Evolutionary conservation across 352 stramenopile genomes (phyloP).

Genomic region (Phytophthora parvispora): DNA sequence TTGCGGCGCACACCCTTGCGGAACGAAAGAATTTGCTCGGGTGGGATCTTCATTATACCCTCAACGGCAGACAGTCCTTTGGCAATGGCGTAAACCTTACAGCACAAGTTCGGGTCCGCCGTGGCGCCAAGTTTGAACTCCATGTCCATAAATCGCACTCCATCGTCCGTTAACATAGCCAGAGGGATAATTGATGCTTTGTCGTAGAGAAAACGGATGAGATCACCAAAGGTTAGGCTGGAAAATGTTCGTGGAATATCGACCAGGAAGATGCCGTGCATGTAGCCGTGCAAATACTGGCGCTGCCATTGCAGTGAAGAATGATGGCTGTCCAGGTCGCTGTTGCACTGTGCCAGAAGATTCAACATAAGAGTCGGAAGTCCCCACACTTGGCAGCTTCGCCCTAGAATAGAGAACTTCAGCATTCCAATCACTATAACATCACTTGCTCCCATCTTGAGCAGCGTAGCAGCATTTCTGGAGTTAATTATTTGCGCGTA

Average conservation of each 20-base stretch:
- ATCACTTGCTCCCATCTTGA: conserved; percentile 82
- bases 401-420: conserved; percentile 77
- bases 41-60: conserved; percentile 66
- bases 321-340: conserved; percentile 61
- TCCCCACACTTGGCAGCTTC: conserved; percentile 74
- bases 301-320: conserved; percentile 73
- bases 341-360: conserved; percentile 63
- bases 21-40: conserved; percentile 81
- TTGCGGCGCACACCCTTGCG: conserved; percentile 78
- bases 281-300: conserved; percentile 74
- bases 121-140: conserved; percentile 84
- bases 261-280: conserved; percentile 80
- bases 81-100: conserved; percentile 83
- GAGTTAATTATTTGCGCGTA: conserved; percentile 85
- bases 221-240: conserved; percentile 79
- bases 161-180: conserved; percentile 72
- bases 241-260: conserved; percentile 87
- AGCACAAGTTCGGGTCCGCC: conserved; percentile 81
- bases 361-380: conserved; percentile 79
- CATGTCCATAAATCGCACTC: conserved; percentile 77
- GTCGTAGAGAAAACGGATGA: conserved; percentile 85
- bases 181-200: conserved; percentile 73
- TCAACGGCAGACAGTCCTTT: conserved; percentile 68
- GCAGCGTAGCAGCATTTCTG: conserved; percentile 65
- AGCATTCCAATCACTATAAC: conserved; percentile 76